Conservation (phyloP, 768 basidiomycete species). For the Hemileccinum impolitum region DNA sequence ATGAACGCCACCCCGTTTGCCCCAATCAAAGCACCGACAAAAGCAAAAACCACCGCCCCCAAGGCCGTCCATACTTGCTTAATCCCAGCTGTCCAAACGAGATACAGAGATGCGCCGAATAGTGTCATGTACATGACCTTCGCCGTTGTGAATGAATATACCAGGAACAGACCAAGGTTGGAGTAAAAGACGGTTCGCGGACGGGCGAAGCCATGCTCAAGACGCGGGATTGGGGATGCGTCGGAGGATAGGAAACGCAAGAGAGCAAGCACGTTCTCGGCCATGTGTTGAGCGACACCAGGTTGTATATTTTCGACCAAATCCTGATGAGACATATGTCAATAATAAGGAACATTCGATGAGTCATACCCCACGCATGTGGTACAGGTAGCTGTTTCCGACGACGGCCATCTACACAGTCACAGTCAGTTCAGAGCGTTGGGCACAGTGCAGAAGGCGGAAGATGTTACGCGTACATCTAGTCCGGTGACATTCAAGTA, state of each 20-base stretch:
- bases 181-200: slow-evolving; percentile 79
- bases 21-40: slow-evolving; percentile 54
- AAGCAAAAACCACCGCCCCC: slow-evolving; percentile 47
- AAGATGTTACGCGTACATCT: slow-evolving; percentile 56
- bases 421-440: slow-evolving; percentile 1
- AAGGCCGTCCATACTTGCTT: slow-evolving; percentile 37
- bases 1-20: slow-evolving; percentile 72
- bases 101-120: slow-evolving; percentile 42
- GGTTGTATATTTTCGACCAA: slow-evolving; percentile 78
- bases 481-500: slow-evolving; percentile 89
- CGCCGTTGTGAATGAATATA: slow-evolving; percentile 74
- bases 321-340: slow-evolving; percentile 39
- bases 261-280: slow-evolving; percentile 79
- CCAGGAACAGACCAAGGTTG: slow-evolving; percentile 61
- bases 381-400: slow-evolving; percentile 90
- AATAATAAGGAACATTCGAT: not conserved
- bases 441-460: not conserved
- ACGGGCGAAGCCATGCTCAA: slow-evolving; percentile 46
- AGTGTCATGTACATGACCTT: slow-evolving; percentile 56
- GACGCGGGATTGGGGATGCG: slow-evolving; percentile 63
- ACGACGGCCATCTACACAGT: slow-evolving; percentile 78
- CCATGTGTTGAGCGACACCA: slow-evolving; percentile 90
- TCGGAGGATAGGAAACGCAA: slow-evolving; percentile 69
- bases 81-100: slow-evolving; percentile 37
- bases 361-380: slow-evolving; percentile 75